Conservation (phyloP, 495 filamentous ascomycete genomes). For the Melanomma pulvis-pyrius region DNA sequence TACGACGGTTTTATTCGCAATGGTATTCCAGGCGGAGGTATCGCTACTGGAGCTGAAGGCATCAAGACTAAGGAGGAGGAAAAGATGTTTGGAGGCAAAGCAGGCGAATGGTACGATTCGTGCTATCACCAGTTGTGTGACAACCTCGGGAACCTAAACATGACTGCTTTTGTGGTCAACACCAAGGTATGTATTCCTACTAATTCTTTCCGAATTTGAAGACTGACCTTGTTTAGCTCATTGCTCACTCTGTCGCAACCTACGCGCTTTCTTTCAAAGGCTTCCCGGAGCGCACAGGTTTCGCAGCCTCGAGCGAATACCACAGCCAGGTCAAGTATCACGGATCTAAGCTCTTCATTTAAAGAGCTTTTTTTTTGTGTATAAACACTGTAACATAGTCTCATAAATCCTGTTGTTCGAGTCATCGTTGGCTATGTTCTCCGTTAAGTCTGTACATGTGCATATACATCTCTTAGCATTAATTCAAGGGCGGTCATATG, state of each 20-base stretch:
- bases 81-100: conserved; percentile 62
- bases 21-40: conserved; percentile 66
- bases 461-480: conserved; percentile 10
- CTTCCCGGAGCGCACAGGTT: conserved; percentile 40
- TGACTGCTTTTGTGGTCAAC: conserved; percentile 63
- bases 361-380: background rate
- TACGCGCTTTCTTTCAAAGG: conserved; percentile 61
- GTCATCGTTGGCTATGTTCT: background rate
- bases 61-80: conserved; percentile 65
- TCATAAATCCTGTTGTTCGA: background rate
- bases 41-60: conserved; percentile 72
- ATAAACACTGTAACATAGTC: background rate
- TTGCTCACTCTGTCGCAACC: conserved; percentile 67
- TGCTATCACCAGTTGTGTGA: conserved; percentile 68
- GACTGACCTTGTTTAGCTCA: conserved; percentile 38
- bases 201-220: background rate
- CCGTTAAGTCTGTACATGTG: background rate
- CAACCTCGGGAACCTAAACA: conserved; percentile 60
- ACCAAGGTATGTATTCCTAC: conserved; percentile 48
- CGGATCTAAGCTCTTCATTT: conserved; percentile 26
- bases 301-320: background rate
- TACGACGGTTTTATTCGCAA: conserved; percentile 69
- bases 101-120: conserved; percentile 61
- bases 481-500: background rate
- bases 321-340: conserved; percentile 22